Conservation (phyloP, 306 rosid species). For the Corylus americana region DNA sequence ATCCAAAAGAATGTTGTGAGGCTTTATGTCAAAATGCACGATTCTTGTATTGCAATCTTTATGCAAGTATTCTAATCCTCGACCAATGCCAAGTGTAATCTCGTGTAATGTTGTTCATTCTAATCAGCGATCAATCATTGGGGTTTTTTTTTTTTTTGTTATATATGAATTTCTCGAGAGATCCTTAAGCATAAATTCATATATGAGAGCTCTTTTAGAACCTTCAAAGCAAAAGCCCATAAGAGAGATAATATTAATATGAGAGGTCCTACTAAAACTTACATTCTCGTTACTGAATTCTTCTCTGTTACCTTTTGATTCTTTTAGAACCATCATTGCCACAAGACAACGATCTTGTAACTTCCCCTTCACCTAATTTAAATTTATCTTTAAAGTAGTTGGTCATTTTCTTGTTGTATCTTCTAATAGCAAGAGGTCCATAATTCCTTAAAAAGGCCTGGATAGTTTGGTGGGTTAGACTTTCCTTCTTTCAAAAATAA, state of each 20-base stretch:
- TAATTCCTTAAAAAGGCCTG: conserved; percentile 21
- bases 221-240: conserved; percentile 35
- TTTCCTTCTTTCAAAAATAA: neutral
- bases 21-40: conserved; percentile 34
- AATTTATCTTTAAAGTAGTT: conserved; percentile 31
- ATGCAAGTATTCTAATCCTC: conserved; percentile 32
- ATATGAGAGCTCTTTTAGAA: conserved; percentile 28
- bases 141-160: neutral
- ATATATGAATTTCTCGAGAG: conserved; percentile 29
- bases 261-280: conserved; percentile 36
- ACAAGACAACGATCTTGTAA: conserved; percentile 21
- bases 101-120: conserved; percentile 7
- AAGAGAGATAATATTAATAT: conserved; percentile 27
- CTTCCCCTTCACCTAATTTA: conserved; percentile 42
- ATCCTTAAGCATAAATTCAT: conserved; percentile 41
- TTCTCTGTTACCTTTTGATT: conserved; percentile 29
- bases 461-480: neutral
- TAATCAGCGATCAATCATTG: neutral
- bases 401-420: conserved; percentile 39
- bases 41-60: conserved; percentile 23
- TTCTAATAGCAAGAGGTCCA: conserved; percentile 19
- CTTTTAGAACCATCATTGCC: conserved; percentile 43
- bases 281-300: conserved; percentile 47
- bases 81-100: conserved; percentile 33
- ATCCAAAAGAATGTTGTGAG: conserved; percentile 31